These are phyloP conservation scores for Ceratobasidium sp. DNA, from an alignment of 1,284 basidiomycete species.

Conservation along the genomic window DNA sequence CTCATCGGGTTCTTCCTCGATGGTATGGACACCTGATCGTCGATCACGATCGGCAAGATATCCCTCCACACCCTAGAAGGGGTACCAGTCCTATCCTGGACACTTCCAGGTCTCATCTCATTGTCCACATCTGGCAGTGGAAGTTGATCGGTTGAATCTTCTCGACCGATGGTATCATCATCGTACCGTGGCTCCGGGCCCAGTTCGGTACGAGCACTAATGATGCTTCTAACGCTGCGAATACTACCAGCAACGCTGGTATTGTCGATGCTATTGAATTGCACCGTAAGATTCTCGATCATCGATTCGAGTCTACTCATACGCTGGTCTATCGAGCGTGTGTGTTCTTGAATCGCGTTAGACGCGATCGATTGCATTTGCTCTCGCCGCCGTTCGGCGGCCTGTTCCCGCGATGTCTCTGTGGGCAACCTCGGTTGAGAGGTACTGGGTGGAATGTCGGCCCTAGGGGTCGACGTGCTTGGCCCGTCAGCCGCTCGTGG, in stretches of 20 bases:
- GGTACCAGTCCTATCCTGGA: background rate
- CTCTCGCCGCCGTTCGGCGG: background rate
- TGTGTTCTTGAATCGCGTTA: background rate
- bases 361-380: background rate
- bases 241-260: background rate
- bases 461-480: background rate
- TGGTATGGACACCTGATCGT: background rate
- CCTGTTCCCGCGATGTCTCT: background rate
- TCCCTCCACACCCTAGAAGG: background rate
- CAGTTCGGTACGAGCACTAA: background rate
- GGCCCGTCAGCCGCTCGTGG: background rate
- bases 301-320: background rate
- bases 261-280: background rate
- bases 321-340: background rate
- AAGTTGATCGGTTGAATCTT: background rate
- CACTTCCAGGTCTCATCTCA: background rate
- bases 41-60: background rate
- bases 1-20: background rate
- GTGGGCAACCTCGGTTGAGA: background rate
- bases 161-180: background rate
- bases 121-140: background rate
- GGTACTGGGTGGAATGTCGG: background rate
- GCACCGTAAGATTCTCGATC: background rate
- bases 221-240: background rate
- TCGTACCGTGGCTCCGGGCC: background rate